A percentile compares a stretch with the other conserved stretches of the same genome.
These are phyloP conservation scores for Neophaeococcomyces aloes DNA, from an alignment of 2,329 filamentous ascomycete genomes.

Conservation along the genomic window DNA sequence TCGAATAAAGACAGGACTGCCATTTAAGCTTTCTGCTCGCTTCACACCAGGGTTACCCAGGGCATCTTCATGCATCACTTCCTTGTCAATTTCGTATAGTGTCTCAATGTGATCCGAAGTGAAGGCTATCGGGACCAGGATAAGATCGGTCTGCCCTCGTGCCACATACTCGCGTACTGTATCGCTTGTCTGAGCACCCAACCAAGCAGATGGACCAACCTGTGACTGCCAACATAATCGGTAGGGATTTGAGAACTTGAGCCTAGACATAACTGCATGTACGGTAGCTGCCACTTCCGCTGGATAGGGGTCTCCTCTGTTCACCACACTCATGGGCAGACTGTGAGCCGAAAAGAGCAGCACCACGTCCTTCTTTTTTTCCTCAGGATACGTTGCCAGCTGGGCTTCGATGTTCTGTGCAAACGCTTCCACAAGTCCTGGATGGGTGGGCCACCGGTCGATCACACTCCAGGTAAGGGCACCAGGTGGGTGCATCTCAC, in stretches of 20 bases:
- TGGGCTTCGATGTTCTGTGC: conserved; percentile 84
- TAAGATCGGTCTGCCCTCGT: conserved; percentile 81
- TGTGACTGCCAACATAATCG: conserved; percentile 96
- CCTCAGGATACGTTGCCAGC: conserved; percentile 71
- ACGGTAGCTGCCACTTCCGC: conserved; percentile 93
- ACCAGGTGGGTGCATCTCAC: conserved; percentile 47
- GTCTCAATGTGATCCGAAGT: conserved; percentile 99
- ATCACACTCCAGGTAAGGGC: conserved; percentile 94
- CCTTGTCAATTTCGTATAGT: conserved; percentile 82
- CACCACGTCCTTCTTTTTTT: conserved; percentile 68
- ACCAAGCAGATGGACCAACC: conserved; percentile 88
- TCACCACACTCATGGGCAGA: conserved; percentile 93
- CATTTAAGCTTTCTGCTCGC: conserved; percentile 84
- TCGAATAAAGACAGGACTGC: conserved; percentile 77
- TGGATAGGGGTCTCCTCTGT: conserved; percentile 89
- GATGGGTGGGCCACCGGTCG: conserved; percentile 90
- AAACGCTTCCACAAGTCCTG: conserved; percentile 82
- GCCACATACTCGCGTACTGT: conserved; percentile 82
- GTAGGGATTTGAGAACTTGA: conserved; percentile 82
- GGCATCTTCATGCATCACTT: conserved; percentile 76
- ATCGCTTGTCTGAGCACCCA: conserved; percentile 82
- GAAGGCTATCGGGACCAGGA: conserved; percentile 91
- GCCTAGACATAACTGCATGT: conserved; percentile 86
- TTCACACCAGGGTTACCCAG: conserved; percentile 65
- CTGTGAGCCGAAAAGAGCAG: conserved; percentile 92